Evolutionary conservation across 1,284 basidiomycete genomes (phyloP), one percentile per base, ranked within the genome.

Genomic region (Erythrobasidium hasegawianum): DNA sequence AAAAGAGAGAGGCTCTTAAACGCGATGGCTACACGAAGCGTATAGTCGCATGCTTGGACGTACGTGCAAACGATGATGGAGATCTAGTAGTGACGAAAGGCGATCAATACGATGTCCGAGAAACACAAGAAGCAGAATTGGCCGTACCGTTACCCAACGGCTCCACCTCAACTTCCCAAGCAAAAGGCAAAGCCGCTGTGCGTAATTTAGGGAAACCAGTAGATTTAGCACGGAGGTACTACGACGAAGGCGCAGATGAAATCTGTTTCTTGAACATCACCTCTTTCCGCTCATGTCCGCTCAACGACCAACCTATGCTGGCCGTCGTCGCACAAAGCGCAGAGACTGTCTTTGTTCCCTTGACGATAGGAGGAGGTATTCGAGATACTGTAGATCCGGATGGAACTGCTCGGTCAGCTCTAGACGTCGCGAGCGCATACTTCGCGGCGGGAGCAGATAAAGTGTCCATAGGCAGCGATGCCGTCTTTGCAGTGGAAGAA

Each of bases 21-120:
- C 55, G 53, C 50, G 70, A 88, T 72, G 84, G 85, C 5, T 83
- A 95, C 68, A 96, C 93, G 3, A 95, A 91, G 77, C 89, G 96
- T 64, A 89, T 99, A 75, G 87, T 98, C 65, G 96, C 96, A 13
- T 98, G 96, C 77, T 87, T 99, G 83, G 96, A 99, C 77, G 95
- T 99, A 38, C 87, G 96, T 49, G 86, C 91, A 41, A 98, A 98
- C 79, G 96, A 99, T 77, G 59, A 87, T 33, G 96, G 96, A 52
- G 96, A 99, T 77, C 86, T 99, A 58, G 94, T 99, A 65, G 96
- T 99, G 1, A 99, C 96, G 56, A 99, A 99, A 80, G 96, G 96
- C 62, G 96, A 99, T 78, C 94, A 96, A 76, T 99, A 99, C 80
- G 92, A 97, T 75, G 95, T 97, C 14, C 89, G 95, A 64, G 95